Conservation (phyloP, 495 filamentous ascomycete genomes). For the Penicillium manginii region DNA sequence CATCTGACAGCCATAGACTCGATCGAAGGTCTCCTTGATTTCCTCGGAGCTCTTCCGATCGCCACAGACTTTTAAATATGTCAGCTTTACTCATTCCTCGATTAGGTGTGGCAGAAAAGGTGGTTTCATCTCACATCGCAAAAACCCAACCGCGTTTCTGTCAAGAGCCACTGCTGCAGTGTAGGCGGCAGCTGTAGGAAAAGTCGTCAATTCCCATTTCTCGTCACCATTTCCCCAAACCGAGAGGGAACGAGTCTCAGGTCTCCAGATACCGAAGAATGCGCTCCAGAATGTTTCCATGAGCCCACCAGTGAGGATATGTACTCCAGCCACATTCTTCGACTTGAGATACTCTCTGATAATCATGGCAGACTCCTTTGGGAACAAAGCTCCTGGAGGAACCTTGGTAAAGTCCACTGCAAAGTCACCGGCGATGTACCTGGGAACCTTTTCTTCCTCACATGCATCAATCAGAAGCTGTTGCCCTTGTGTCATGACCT, state of each 20-base stretch:
- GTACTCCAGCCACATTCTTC: too few species aligned
- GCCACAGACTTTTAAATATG: too few species aligned
- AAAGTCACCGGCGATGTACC: constrained; percentile 51
- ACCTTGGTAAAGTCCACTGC: constrained; percentile 45
- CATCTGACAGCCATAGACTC: too few species aligned
- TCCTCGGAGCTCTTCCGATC: too few species aligned
- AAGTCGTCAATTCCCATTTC: constrained; percentile 5
- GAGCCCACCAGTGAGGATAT: too few species aligned
- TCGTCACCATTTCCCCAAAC: constrained; percentile 8
- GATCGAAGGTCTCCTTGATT: too few species aligned
- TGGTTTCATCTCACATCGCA: too few species aligned
- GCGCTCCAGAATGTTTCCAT: constrained; percentile 12
- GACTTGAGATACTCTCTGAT: constrained; percentile 46
- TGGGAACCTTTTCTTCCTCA: constrained; percentile 36
- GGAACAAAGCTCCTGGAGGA: constrained; percentile 36
- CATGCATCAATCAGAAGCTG: constrained; percentile 49
- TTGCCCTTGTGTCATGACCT: constrained; percentile 50
- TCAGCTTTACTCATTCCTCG: too few species aligned
- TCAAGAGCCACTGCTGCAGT: neutral
- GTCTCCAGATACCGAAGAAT: constrained; percentile 12
- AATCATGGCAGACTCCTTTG: constrained; percentile 50
- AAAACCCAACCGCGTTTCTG: too few species aligned
- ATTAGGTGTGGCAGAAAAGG: too few species aligned
- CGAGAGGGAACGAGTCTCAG: neutral
- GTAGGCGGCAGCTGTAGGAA: neutral